Conservation (phyloP, 164 flowering plant species). For the Sextonia rubra region DNA sequence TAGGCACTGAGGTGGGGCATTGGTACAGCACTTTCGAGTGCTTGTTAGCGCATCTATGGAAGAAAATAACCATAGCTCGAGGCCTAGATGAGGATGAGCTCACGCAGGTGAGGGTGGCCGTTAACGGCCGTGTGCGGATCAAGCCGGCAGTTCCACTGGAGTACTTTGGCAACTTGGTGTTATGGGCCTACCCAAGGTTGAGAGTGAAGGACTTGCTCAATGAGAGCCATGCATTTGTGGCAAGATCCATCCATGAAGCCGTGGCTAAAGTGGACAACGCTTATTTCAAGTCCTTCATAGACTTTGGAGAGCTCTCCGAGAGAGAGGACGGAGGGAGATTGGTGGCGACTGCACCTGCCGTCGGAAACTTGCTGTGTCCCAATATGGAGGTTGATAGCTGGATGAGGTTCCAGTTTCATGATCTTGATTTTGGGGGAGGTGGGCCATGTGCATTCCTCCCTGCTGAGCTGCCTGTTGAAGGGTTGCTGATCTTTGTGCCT, state of each 20-base stretch:
- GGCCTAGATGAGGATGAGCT: constrained; percentile 12
- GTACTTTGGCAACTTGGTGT: constrained; percentile 18
- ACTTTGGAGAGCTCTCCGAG: constrained; percentile 10
- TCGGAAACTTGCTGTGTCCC: constrained; percentile 1
- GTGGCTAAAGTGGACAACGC: constrained; percentile 7
- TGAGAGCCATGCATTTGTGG: constrained; percentile 5
- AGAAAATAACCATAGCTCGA: constrained; percentile 22
- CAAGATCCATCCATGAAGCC: constrained; percentile 11
- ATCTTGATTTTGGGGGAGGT: constrained; percentile 19
- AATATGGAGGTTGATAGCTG: constrained; percentile 18
- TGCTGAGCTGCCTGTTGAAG: constrained; percentile 12
- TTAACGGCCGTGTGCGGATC: constrained; percentile 24
- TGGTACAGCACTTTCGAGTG: constrained; percentile 26
- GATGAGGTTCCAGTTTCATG: constrained; percentile 14
- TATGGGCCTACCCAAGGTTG: constrained; percentile 13
- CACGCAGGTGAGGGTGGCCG: constrained; percentile 20
- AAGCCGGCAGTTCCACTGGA: constrained; percentile 14
- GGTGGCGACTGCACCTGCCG: not conserved
- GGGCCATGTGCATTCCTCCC: constrained; percentile 16
- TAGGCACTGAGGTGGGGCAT: not conserved
- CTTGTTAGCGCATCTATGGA: constrained; percentile 30
- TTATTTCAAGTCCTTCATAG: constrained; percentile 18
- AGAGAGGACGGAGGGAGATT: constrained; percentile 3
- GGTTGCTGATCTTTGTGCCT: constrained; percentile 11
- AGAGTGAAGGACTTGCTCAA: constrained; percentile 10